These are phyloP conservation scores for Marvania coccoides DNA, from an alignment of 139 green algal genomes.

Conservation along the genomic window DNA sequence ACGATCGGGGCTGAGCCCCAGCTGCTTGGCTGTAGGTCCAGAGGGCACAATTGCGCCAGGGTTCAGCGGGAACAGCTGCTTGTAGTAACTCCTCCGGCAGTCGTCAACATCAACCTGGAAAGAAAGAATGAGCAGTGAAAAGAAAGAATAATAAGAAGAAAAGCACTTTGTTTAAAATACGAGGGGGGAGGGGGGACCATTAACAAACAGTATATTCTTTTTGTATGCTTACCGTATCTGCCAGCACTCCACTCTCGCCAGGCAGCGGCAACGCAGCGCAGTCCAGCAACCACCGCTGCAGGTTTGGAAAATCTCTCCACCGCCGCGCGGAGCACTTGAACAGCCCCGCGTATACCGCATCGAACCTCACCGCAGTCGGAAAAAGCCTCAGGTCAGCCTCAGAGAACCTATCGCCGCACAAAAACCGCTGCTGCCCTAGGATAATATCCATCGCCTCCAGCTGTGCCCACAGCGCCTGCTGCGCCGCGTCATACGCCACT, in stretches of 20 bases:
- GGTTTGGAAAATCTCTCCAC: slow-evolving; percentile 67
- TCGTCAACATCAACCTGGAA: slow-evolving; percentile 76
- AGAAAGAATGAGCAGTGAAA: slow-evolving; percentile 10
- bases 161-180: not conserved
- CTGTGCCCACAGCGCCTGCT: slow-evolving; percentile 44
- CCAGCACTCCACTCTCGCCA: not conserved
- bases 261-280: slow-evolving; percentile 52
- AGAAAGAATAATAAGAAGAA: not conserved
- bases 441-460: slow-evolving; percentile 57
- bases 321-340: slow-evolving; percentile 78
- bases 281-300: slow-evolving; percentile 68
- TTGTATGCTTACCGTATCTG: too few relatives aligned
- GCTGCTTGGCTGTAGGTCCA: slow-evolving; percentile 39
- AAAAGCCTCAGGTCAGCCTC: slow-evolving; percentile 80
- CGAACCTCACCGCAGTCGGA: slow-evolving; percentile 67
- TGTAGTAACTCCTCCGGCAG: slow-evolving; percentile 66
- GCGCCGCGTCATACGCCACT: slow-evolving; percentile 57
- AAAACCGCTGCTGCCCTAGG: slow-evolving; percentile 53
- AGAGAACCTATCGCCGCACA: slow-evolving; percentile 73
- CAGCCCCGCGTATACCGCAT: slow-evolving; percentile 70
- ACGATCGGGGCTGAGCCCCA: too few relatives aligned
- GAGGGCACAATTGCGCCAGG: slow-evolving; percentile 74
- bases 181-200: too few relatives aligned
- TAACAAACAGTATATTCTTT: too few relatives aligned
- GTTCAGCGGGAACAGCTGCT: slow-evolving; percentile 88